Percentiles rank a stretch among this genome's conserved stretches.
phyloP scores from a whole-genome alignment of 2,329 filamentous ascomycete species.

The Cadophora luteo-olivacea region DNA sequence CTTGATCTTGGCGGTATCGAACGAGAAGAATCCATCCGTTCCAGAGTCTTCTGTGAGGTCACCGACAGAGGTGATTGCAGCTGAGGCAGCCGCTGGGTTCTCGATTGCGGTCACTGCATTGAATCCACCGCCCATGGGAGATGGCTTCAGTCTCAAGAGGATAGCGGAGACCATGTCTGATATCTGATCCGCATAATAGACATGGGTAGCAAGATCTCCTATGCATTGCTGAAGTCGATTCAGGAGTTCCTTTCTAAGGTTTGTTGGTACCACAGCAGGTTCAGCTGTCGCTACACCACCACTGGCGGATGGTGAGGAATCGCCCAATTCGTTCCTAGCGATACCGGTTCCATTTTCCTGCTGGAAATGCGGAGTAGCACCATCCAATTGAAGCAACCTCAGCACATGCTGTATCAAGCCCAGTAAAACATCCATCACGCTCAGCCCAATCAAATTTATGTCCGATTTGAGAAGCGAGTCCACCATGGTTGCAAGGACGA shows the following conservation, averaged over 20 bases:
- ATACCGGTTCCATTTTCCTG: constrained; percentile 36
- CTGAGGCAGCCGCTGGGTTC: constrained; percentile 50
- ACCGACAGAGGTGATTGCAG: constrained; percentile 54
- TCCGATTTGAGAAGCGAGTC: constrained; percentile 84
- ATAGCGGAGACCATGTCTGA: constrained; percentile 91
- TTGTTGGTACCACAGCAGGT: constrained; percentile 55
- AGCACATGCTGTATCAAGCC: constrained; percentile 86
- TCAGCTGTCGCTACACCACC: constrained; percentile 42
- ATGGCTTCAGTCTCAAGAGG: constrained; percentile 77
- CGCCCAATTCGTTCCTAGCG: constrained; percentile 18
- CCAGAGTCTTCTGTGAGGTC: constrained; percentile 58
- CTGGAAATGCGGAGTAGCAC: constrained; percentile 45
- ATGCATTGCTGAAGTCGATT: constrained; percentile 80
- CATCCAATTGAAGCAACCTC: constrained; percentile 71
- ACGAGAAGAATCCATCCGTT: constrained; percentile 66
- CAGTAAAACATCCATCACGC: constrained; percentile 92
- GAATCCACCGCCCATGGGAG: constrained; percentile 51
- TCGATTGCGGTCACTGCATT: constrained; percentile 53
- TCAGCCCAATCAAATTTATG: constrained; percentile 92
- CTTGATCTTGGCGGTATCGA: constrained; percentile 64
- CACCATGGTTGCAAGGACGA: constrained; percentile 78
- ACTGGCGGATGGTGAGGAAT: constrained; percentile 31
- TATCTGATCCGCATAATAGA: constrained; percentile 97
- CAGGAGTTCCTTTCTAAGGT: constrained; percentile 67
- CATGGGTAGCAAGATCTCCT: constrained; percentile 88